A percentile compares a stretch with the other conserved stretches of the same genome.
Conservation (phyloP, 176 grass and related monocot species). For the Puccinellia tenuiflora region DNA sequence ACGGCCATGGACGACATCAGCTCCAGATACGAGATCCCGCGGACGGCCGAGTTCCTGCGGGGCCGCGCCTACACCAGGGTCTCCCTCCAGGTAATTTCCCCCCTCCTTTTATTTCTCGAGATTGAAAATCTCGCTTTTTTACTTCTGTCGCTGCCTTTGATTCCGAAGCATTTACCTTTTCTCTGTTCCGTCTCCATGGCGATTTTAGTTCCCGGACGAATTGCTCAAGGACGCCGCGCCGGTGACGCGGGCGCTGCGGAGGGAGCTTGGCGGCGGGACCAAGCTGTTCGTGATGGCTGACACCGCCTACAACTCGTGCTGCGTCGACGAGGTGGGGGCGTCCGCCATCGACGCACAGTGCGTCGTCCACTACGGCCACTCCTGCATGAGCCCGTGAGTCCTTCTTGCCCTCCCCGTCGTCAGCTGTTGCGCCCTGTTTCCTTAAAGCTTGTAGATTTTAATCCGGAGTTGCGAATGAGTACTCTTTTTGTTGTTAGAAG, state of each 20-base stretch:
- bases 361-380: slow-evolving; percentile 87
- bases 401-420: not conserved
- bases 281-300: slow-evolving; percentile 88
- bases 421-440: not conserved
- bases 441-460: not conserved
- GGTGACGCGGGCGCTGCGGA: slow-evolving; percentile 41
- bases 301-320: slow-evolving; percentile 87
- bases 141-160: not conserved
- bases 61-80: slow-evolving; percentile 59
- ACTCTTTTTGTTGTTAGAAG: not conserved
- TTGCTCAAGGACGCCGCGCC: slow-evolving; percentile 57
- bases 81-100: slow-evolving; percentile 56
- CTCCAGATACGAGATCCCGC: slow-evolving; percentile 57
- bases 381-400: slow-evolving; percentile 94
- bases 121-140: not conserved
- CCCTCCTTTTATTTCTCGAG: not conserved
- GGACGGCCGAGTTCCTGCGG: slow-evolving; percentile 53
- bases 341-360: slow-evolving; percentile 81
- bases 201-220: slow-evolving; percentile 70
- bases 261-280: slow-evolving; percentile 41
- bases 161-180: not conserved
- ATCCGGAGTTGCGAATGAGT: not conserved
- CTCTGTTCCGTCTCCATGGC: not conserved
- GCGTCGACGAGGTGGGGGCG: slow-evolving; percentile 88
- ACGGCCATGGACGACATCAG: slow-evolving; percentile 47